Conservation (phyloP, 257 asterid genomes). For the Misopates orontium region DNA sequence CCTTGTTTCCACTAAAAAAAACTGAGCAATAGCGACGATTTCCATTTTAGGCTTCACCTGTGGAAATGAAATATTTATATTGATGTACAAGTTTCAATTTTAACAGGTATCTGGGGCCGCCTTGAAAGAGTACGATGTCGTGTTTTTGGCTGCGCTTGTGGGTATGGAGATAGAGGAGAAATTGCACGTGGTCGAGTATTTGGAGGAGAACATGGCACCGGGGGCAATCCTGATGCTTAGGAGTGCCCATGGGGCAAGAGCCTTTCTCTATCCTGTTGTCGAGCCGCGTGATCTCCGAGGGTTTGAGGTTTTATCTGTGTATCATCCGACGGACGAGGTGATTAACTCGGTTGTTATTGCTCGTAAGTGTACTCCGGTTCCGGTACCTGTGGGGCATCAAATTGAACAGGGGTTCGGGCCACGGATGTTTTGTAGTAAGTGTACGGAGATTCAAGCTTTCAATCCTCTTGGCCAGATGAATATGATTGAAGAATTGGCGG, state of each 20-base stretch:
- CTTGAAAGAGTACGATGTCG: conserved; percentile 62
- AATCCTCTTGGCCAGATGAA: conserved; percentile 51
- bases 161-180: conserved; percentile 82
- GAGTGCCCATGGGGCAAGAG: conserved; percentile 91
- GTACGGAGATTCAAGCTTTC: conserved; percentile 63
- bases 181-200: conserved; percentile 49
- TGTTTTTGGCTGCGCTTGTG: conserved; percentile 84
- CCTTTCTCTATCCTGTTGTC: conserved; percentile 76
- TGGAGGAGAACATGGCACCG: conserved; percentile 60
- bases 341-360: conserved; percentile 83
- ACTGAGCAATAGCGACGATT: no score
- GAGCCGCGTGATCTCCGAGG: conserved; percentile 68
- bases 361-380: conserved; percentile 33
- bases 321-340: conserved; percentile 87
- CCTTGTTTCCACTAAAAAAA: no score
- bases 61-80: no score
- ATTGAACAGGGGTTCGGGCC: conserved; percentile 28
- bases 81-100: no score
- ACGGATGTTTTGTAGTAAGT: conserved; percentile 54
- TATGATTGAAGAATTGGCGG: conserved; percentile 61
- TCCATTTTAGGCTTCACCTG: no score
- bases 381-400: background rate
- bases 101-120: conserved; percentile 31
- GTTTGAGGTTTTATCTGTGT: conserved; percentile 70
- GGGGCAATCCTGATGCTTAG: conserved; percentile 80